phyloP scores from a whole-genome alignment of 2,329 filamentous ascomycete species.

The Conoideocrella luteorostrata region DNA sequence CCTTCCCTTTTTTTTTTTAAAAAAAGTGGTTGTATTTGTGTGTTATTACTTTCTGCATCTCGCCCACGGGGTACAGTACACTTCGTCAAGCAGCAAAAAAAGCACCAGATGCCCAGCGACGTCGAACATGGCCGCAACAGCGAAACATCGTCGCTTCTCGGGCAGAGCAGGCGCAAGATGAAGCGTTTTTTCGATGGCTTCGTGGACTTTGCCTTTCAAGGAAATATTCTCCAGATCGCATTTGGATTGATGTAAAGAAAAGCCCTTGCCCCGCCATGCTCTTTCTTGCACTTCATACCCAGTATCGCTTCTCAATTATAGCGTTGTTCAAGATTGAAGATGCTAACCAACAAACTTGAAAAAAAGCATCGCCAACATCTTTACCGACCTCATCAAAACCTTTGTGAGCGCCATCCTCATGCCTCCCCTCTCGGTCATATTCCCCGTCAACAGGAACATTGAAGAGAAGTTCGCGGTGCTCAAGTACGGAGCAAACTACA shows the following conservation, averaged over 20 bases:
- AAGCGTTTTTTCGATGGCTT: slow-evolving; percentile 56
- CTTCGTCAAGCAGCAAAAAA: too few relatives aligned
- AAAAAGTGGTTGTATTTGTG: too few relatives aligned
- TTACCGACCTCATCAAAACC: slow-evolving; percentile 64
- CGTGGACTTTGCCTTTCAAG: slow-evolving; percentile 65
- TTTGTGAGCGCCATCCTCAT: slow-evolving; percentile 66
- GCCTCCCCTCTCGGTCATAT: slow-evolving; percentile 60
- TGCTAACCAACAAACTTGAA: too few relatives aligned
- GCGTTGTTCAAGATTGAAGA: too few relatives aligned
- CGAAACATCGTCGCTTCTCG: slow-evolving; percentile 35
- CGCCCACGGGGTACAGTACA: too few relatives aligned
- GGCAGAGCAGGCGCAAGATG: slow-evolving; percentile 39
- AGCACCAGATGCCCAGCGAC: slow-evolving; percentile 7
- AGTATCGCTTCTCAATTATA: too few relatives aligned
- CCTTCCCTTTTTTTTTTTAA: too few relatives aligned
- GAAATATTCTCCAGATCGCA: slow-evolving; percentile 70
- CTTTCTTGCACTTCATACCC: too few relatives aligned
- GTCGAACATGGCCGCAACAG: slow-evolving; percentile 8
- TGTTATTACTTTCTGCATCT: too few relatives aligned
- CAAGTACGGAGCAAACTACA: slow-evolving; percentile 48
- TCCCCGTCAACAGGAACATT: slow-evolving; percentile 64
- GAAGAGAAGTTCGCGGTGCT: slow-evolving; percentile 69
- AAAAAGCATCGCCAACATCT: slow-evolving; percentile 65
- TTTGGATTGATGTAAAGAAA: slow-evolving; percentile 75
- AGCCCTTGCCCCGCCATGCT: too few relatives aligned